Evolutionary conservation across 177 flowering plant genomes (phyloP).

Genomic region (Vitis hybrid): DNA sequence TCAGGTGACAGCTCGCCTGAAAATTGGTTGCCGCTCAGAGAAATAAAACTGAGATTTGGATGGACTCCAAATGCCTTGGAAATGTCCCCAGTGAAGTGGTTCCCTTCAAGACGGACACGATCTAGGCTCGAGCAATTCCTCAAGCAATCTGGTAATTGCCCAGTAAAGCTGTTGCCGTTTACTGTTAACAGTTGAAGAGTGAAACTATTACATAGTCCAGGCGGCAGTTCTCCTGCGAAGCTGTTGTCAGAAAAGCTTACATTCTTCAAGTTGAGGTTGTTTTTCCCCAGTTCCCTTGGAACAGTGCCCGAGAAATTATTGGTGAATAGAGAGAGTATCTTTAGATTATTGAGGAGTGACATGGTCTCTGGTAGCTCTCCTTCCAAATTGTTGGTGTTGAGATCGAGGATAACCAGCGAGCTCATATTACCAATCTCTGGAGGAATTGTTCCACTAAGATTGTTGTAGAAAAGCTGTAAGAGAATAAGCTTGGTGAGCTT

Average conservation of each 20-base stretch:
- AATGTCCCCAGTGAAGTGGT: too few relatives aligned
- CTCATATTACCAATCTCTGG: conserved; percentile 58
- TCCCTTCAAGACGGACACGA: too few relatives aligned
- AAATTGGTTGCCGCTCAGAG: too few relatives aligned
- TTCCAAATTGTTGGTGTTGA: conserved; percentile 42
- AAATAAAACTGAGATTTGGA: too few relatives aligned
- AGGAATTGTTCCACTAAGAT: conserved; percentile 62
- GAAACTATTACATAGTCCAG: conserved; percentile 57
- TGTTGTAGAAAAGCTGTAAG: conserved; percentile 55
- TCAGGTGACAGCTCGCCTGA: too few relatives aligned
- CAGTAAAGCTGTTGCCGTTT: conserved; percentile 32
- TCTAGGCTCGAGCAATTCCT: too few relatives aligned
- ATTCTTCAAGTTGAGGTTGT: conserved; percentile 22
- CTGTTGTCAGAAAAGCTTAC: conserved; percentile 61
- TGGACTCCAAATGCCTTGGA: too few relatives aligned
- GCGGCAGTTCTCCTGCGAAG: conserved; percentile 69
- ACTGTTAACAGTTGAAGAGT: conserved; percentile 40
- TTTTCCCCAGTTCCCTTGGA: conserved; percentile 55
- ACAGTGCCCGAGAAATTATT: conserved; percentile 60
- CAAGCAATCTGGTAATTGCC: too few relatives aligned
- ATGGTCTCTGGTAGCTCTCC: conserved; percentile 65
- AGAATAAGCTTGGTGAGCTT: conserved; percentile 39
- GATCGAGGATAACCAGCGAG: conserved; percentile 33
- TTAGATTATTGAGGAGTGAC: conserved; percentile 44
- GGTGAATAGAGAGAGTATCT: conserved; percentile 31